A percentile compares a stretch with the other conserved stretches of the same genome.
phyloP scores from a whole-genome alignment of 495 filamentous ascomycete genomes.

The Aspergillus bridgeri region DNA sequence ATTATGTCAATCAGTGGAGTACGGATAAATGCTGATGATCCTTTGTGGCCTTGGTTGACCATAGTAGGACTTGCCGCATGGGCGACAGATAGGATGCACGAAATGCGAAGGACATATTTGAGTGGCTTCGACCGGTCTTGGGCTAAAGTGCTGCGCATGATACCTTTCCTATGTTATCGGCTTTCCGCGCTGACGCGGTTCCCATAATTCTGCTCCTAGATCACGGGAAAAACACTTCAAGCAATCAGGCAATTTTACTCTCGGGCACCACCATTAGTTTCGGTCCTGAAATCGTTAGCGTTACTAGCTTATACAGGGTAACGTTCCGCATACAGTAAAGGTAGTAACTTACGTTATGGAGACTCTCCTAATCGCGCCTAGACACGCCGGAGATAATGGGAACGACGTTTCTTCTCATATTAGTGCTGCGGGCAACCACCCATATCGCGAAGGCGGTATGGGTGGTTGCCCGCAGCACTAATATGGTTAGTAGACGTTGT shows the following conservation, averaged over 20 bases:
- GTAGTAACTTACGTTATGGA: no score
- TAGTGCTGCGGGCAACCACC: no score
- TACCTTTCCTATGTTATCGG: conserved; percentile 1
- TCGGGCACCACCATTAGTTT: conserved; percentile 1
- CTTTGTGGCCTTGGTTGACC: conserved; percentile 1
- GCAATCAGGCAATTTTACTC: background rate
- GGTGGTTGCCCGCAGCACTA: no score
- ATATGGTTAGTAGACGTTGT: no score
- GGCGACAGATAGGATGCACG: conserved; percentile 1
- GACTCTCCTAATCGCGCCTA: no score
- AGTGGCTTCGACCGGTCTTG: background rate
- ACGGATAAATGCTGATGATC: conserved; percentile 1
- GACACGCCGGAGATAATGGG: no score
- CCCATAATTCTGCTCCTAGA: background rate
- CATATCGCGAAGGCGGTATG: no score
- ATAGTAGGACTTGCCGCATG: background rate
- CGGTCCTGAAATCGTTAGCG: no score
- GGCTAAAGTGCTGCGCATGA: background rate
- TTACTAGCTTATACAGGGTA: no score
- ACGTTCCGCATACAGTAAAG: no score
- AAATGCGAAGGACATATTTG: conserved; percentile 1
- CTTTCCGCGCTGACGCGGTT: background rate
- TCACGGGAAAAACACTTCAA: background rate
- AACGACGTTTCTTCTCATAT: no score
- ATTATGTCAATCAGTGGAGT: background rate